phyloP scores from a whole-genome alignment of 2,329 filamentous ascomycete genomes.

The Colletotrichum sp. region DNA sequence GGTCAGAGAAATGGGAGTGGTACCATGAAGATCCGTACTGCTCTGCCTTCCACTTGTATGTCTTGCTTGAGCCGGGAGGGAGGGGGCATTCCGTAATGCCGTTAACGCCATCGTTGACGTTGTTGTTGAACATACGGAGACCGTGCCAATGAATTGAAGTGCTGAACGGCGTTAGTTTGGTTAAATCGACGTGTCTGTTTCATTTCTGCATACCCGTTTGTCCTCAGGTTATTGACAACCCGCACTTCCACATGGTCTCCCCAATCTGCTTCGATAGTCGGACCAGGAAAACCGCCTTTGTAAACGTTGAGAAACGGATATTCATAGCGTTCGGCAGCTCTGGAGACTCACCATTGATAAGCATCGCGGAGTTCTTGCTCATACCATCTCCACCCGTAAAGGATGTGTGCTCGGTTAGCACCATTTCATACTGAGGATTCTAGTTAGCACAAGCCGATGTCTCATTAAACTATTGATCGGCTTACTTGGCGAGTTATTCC shows the following conservation, averaged over 20 bases:
- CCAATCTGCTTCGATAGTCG: slow-evolving; percentile 57
- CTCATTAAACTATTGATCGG: not conserved
- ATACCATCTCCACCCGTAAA: slow-evolving; percentile 21
- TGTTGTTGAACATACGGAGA: slow-evolving; percentile 46
- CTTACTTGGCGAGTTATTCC: slow-evolving; percentile 20
- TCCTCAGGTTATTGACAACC: slow-evolving; percentile 68
- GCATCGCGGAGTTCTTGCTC: slow-evolving; percentile 25
- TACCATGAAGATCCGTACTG: slow-evolving; percentile 46
- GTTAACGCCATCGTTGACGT: slow-evolving; percentile 51
- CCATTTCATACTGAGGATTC: slow-evolving; percentile 14
- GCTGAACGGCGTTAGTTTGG: slow-evolving; percentile 12
- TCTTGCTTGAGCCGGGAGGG: slow-evolving; percentile 34
- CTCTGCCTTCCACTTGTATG: slow-evolving; percentile 40
- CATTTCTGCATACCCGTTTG: slow-evolving; percentile 34
- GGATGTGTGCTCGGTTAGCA: slow-evolving; percentile 19
- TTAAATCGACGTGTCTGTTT: not conserved
- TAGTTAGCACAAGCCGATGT: not conserved
- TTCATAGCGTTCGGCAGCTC: too few species aligned
- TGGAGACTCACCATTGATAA: slow-evolving; percentile 27
- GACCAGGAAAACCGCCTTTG: too few species aligned
- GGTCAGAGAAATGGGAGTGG: slow-evolving; percentile 55
- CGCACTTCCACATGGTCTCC: slow-evolving; percentile 61
- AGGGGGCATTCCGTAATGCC: slow-evolving; percentile 47
- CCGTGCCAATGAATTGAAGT: slow-evolving; percentile 57
- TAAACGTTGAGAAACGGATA: too few species aligned